A percentile compares a stretch with the other conserved stretches of the same genome.
Evolutionary conservation across 2,329 filamentous ascomycete species (phyloP).

Genomic region (Stagonosporopsis tanaceti): DNA sequence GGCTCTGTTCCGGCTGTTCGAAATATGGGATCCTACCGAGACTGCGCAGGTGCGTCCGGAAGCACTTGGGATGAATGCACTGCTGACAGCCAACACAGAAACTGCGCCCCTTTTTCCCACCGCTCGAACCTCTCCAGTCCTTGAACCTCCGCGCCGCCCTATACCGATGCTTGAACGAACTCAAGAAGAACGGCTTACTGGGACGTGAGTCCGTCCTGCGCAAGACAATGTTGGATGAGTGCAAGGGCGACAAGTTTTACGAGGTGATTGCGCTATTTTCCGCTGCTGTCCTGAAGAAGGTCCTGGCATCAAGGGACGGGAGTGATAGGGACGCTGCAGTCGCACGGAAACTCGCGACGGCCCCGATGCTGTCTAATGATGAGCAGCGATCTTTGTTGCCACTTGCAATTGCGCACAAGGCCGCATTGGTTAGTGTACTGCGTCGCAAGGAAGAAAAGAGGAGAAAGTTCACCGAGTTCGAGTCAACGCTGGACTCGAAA

Average conservation of each 20-base stretch:
- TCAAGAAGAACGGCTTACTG: conserved; percentile 86
- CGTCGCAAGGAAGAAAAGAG: conserved; percentile 67
- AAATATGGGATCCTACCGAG: conserved; percentile 80
- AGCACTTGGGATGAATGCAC: neutral
- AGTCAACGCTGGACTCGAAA: conserved; percentile 69
- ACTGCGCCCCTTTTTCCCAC: conserved; percentile 88
- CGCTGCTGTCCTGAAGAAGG: conserved; percentile 78
- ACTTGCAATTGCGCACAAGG: conserved; percentile 77
- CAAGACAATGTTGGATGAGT: conserved; percentile 97
- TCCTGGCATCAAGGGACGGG: conserved; percentile 62
- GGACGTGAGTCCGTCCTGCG: conserved; percentile 81
- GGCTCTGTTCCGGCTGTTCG: conserved; percentile 87
- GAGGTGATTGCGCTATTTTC: conserved; percentile 88
- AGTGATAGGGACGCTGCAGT: conserved; percentile 40
- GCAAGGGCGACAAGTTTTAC: conserved; percentile 87
- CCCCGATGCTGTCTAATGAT: conserved; percentile 40
- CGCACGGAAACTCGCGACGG: conserved; percentile 61
- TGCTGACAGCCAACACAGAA: conserved; percentile 63
- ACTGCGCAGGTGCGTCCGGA: conserved; percentile 68
- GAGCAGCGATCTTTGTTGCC: conserved; percentile 61
- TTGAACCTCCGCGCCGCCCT: conserved; percentile 87
- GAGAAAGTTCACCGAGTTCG: conserved; percentile 69
- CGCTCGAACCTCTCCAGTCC: conserved; percentile 87
- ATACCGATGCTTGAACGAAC: conserved; percentile 79
- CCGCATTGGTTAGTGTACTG: conserved; percentile 67